Evolutionary conservation across 164 flowering plant species (phyloP), one percentile per base, ranked within the genome.

Genomic region (Aristolochia californica): DNA sequence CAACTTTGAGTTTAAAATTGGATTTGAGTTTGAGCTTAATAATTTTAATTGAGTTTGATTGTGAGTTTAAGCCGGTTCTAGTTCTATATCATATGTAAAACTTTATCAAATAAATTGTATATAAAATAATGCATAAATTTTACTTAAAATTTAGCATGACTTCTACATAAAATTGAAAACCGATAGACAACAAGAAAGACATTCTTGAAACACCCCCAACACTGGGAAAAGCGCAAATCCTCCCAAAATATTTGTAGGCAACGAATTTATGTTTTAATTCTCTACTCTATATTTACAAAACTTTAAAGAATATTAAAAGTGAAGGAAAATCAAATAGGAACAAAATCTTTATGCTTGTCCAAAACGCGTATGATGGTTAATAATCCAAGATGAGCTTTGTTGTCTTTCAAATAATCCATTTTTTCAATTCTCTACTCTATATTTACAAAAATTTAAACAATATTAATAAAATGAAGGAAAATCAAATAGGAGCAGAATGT

Each of bases 311-410:
- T 26, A 10, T 0, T n/a, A 51, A 22, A 27, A 58, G n/a, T 21
- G 25, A 16, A 34, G 17, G 16, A 43, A 62, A 34, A 13, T 15
- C 25, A 14, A 5, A 43, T 59, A 18, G 47, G 43, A 44, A 1
- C 23, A 16, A 16, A 34, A 48, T 3, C 8, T 11, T 26, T 1
- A 30, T 24, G 38, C 86, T 62, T 70, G n/a, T n/a, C n/a, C n/a
- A n/a, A n/a, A n/a, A 93, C 98, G 98, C 83, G 96, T 97, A 93
- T 22, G 77, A 76, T 48, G 95, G 66, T 64, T 93, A 93, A 73
- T 87, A 56, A 61, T 89, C 80, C 61, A 76, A 60, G 12, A 93
- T 93, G 64, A 58, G 89, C 81, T 88, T n/a, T 94, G 57, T 93
- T 93, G 43, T 93, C 98, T 55, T 83, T 69, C 75, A 88, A 30